A percentile compares a stretch with the other conserved stretches of the same genome.
Evolutionary conservation across 2,329 filamentous ascomycete genomes (phyloP).

Genomic region (Aspergillus proliferans): DNA sequence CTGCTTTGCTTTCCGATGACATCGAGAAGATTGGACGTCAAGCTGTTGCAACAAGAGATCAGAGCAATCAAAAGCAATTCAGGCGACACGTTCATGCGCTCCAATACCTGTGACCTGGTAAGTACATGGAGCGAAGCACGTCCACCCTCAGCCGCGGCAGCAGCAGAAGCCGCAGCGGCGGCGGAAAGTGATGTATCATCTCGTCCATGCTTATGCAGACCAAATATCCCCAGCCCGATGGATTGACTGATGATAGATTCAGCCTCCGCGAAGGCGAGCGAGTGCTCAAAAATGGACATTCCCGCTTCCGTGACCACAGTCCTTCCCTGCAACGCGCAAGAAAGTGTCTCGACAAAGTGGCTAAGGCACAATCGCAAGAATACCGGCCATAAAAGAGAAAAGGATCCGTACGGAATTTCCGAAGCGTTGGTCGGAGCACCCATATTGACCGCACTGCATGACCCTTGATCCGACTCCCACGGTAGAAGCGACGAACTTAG

Average conservation of each 20-base stretch:
- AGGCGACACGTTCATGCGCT: conserved; percentile 77
- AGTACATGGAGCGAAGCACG: conserved; percentile 33
- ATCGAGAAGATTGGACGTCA: conserved; percentile 76
- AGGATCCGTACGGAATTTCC: conserved; percentile 64
- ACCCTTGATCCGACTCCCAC: conserved; percentile 65
- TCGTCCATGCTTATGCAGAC: conserved; percentile 41
- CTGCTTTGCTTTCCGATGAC: conserved; percentile 72
- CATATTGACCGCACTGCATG: conserved; percentile 73
- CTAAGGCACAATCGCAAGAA: conserved; percentile 56
- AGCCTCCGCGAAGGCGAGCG: conserved; percentile 89
- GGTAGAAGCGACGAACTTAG: conserved; percentile 67
- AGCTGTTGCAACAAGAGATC: conserved; percentile 81
- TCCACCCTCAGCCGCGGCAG: conserved; percentile 10
- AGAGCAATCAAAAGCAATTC: conserved; percentile 82
- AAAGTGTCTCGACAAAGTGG: conserved; percentile 82
- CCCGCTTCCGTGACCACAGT: conserved; percentile 77
- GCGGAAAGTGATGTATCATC: conserved; percentile 39
- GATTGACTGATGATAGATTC: conserved; percentile 80
- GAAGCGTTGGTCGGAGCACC: conserved; percentile 47
- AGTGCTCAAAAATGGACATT: conserved; percentile 96
- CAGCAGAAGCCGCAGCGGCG: conserved; percentile 8
- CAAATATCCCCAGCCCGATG: conserved; percentile 64
- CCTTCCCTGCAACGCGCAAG: conserved; percentile 79
- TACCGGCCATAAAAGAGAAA: conserved; percentile 56
- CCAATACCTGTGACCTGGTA: conserved; percentile 55